A percentile compares a stretch with the other conserved stretches of the same genome.
Conservation (phyloP, 768 basidiomycete species). For the Ramaria sp. region DNA sequence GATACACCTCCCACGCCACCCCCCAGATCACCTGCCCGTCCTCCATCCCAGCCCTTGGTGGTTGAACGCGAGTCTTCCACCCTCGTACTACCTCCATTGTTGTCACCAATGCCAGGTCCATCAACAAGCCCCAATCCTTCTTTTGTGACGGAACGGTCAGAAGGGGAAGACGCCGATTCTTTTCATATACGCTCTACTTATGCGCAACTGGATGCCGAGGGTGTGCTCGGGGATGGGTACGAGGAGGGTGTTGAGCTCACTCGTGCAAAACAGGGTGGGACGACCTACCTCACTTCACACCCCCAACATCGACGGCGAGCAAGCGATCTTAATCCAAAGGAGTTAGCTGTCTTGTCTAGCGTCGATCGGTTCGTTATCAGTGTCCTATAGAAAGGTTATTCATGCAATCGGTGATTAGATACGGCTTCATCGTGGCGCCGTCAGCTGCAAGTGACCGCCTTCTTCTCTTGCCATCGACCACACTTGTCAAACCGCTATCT, state of each 20-base stretch:
- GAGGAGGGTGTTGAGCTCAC: constrained; percentile 93
- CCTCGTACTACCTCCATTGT: not conserved
- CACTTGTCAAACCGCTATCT: constrained; percentile 49
- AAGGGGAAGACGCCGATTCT: constrained; percentile 64
- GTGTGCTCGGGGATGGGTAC: constrained; percentile 92
- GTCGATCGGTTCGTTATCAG: constrained; percentile 69
- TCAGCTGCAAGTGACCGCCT: constrained; percentile 70
- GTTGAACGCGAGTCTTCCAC: not conserved
- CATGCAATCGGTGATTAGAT: constrained; percentile 36
- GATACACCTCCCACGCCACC: not conserved
- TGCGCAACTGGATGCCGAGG: constrained; percentile 76
- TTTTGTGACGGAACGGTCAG: constrained; percentile 8
- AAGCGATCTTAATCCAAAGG: constrained; percentile 51
- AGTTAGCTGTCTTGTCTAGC: constrained; percentile 57
- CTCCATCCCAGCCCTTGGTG: not conserved
- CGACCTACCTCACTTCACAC: constrained; percentile 21
- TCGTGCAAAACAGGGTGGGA: constrained; percentile 52
- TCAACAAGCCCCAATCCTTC: constrained; percentile 2
- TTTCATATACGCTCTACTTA: constrained; percentile 82
- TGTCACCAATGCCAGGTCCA: not conserved
- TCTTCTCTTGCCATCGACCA: constrained; percentile 52
- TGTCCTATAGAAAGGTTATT: not conserved
- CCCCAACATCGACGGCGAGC: constrained; percentile 37
- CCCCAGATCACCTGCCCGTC: not conserved
- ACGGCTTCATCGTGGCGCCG: constrained; percentile 78